Evolutionary conservation across 495 filamentous ascomycete species (phyloP).

Genomic region (Talaromyces trachyspermus): DNA sequence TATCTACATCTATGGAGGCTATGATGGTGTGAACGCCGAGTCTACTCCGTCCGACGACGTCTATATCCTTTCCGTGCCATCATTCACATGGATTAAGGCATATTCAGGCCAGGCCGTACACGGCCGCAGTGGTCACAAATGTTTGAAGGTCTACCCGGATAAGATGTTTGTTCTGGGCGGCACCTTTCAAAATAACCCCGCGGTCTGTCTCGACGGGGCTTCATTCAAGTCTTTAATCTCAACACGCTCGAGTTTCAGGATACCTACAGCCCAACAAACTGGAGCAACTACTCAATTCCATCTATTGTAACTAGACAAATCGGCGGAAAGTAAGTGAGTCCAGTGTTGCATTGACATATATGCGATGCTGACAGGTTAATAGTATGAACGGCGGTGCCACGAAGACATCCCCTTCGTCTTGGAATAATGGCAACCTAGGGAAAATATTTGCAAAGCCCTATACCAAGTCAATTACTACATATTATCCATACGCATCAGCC

Average conservation of each 20-base stretch:
- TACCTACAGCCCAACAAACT: conserved; percentile 46
- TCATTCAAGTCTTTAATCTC: conserved; percentile 52
- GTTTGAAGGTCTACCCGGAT: conserved; percentile 55
- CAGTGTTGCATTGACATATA: background rate
- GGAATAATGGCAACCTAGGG: conserved; percentile 33
- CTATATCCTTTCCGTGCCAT: conserved; percentile 58
- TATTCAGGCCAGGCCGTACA: conserved; percentile 30
- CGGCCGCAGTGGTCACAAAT: conserved; percentile 51
- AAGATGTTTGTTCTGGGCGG: conserved; percentile 61
- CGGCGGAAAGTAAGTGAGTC: conserved; percentile 36
- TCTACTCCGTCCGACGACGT: conserved; percentile 48
- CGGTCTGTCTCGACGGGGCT: conserved; percentile 40
- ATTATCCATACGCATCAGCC: conserved; percentile 42
- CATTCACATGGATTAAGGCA: conserved; percentile 58
- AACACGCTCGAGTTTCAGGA: conserved; percentile 42
- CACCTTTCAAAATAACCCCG: conserved; percentile 17
- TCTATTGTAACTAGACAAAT: conserved; percentile 40
- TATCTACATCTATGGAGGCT: conserved; percentile 62
- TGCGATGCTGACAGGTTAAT: background rate
- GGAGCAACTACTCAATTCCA: conserved; percentile 49
- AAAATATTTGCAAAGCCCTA: conserved; percentile 44
- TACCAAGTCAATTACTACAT: conserved; percentile 38
- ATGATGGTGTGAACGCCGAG: conserved; percentile 32
- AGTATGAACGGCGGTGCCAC: conserved; percentile 45
- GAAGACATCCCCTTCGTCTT: conserved; percentile 31